Base-by-base conservation (phyloP, 805 yeast genomes). In the Schwanniomyces vanrijiae region DNA sequence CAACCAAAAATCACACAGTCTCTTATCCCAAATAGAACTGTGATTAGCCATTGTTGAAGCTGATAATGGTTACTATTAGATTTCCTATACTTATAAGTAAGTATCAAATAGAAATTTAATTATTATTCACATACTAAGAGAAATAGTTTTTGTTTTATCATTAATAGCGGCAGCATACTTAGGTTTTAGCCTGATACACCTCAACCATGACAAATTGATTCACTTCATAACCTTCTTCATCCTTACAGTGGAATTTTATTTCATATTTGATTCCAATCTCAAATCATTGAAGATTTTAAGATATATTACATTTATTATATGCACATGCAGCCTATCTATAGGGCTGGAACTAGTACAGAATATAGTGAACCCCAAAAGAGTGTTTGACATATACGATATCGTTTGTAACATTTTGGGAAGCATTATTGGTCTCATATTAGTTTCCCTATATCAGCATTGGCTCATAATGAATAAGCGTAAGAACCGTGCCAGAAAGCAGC, bases 341-440 rank as follows among this genome's bases (percentile, higher is more conserved):
- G 65, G 68, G 2, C 82, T 82, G 62, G 88, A 82, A 55, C 63
- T 75, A 40, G 45, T 73, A 1, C 88, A 82, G 52, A 71, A 71
- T 14, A 6, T 66, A 14, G 61, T 80, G 2, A 71, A 78, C 33
- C 76, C 82, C 0, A 55, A 50, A 3, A 55, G 88, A 44, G 62
- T 63, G 0, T 82, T 81, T 59, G 88, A 82, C 50, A 40, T 57
- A 1, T 40, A 52, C 40, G 88, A 82, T 55, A 81, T 82, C 16
- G 41, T 50, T 10, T 56, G 45, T 49, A 73, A 73, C 47, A 43
- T 69, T 4, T 48, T 42, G 6, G 77, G 77, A 2, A 64, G 69
- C 47, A 37, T 55, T 4, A 19, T 55, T 8, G 74, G 68, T 9
- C 46, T 71, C 16, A 49, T 42, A n/a, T 24, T 42, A 8, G 50